These are phyloP conservation scores for Penicillium expansum DNA, from an alignment of 2,329 filamentous ascomycete species.

Conservation along the genomic window DNA sequence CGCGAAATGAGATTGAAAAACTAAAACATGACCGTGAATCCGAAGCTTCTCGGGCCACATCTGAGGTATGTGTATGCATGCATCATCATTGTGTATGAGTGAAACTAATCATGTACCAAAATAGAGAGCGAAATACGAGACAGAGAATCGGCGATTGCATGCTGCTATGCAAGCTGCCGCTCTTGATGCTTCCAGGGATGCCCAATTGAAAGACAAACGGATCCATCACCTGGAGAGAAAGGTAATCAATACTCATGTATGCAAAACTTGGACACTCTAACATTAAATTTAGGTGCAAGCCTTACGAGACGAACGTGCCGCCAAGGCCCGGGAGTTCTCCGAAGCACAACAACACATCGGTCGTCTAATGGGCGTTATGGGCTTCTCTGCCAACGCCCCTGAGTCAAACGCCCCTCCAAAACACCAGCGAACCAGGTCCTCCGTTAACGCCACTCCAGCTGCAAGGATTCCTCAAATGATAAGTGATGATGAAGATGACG, in stretches of 20 bases:
- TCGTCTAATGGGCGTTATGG: slow-evolving; percentile 41
- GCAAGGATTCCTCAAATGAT: slow-evolving; percentile 16
- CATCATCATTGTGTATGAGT: background rate
- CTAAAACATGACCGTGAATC: slow-evolving; percentile 23
- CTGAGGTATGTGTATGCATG: slow-evolving; percentile 22
- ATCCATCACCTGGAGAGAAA: slow-evolving; percentile 36
- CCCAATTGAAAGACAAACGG: slow-evolving; percentile 32
- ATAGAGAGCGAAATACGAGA: slow-evolving; percentile 26
- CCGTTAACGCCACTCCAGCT: slow-evolving; percentile 7
- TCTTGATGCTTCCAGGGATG: slow-evolving; percentile 25
- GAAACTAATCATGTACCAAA: background rate
- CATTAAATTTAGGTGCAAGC: slow-evolving; percentile 30
- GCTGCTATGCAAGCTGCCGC: slow-evolving; percentile 25
- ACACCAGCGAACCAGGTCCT: slow-evolving; percentile 19
- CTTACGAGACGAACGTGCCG: slow-evolving; percentile 35
- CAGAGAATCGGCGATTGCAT: slow-evolving; percentile 28
- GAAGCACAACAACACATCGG: slow-evolving; percentile 41
- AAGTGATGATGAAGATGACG: slow-evolving; percentile 17
- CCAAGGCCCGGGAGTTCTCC: slow-evolving; percentile 40
- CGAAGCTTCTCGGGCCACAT: slow-evolving; percentile 17
- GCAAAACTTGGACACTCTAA: background rate
- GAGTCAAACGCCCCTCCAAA: slow-evolving; percentile 14
- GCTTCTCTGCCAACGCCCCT: slow-evolving; percentile 27
- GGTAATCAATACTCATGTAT: slow-evolving; percentile 13
- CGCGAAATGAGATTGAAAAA: slow-evolving; percentile 18